These are phyloP conservation scores for Eimeria maxima DNA, from an alignment of 169 alveolate species.

Conservation along the genomic window DNA sequence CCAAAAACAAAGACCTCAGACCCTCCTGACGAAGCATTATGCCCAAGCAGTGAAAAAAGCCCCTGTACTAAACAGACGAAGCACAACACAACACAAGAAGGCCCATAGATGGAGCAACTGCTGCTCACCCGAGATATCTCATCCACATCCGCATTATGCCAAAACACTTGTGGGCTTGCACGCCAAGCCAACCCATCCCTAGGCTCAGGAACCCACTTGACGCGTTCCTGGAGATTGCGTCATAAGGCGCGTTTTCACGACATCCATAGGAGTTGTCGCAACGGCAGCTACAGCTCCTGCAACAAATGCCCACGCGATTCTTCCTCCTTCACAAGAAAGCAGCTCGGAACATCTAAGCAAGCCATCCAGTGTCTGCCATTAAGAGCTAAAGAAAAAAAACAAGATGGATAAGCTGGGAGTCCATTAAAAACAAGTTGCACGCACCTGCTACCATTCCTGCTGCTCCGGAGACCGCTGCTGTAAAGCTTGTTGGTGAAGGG, in stretches of 20 bases:
- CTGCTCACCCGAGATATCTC: no score
- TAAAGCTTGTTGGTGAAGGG: constrained; percentile 21
- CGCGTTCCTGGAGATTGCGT: constrained; percentile 81
- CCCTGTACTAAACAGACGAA: constrained; percentile 70
- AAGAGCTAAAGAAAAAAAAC: neutral
- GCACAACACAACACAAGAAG: neutral
- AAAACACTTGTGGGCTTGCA: no score
- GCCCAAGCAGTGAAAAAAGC: constrained; percentile 75
- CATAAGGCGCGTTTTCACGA: constrained; percentile 89
- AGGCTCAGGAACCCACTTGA: neutral
- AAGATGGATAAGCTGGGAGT: neutral
- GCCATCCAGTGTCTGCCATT: neutral
- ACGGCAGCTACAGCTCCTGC: constrained; percentile 86
- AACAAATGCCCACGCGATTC: neutral
- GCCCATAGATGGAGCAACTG: neutral
- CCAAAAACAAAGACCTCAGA: constrained; percentile 57
- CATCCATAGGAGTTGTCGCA: constrained; percentile 91
- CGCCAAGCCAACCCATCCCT: neutral
- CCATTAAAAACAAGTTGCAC: neutral
- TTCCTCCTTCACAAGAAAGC: neutral
- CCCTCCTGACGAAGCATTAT: constrained; percentile 77
- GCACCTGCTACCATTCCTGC: constrained; percentile 63
- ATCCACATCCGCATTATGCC: no score
- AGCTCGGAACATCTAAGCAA: neutral
- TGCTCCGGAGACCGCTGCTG: constrained; percentile 40